These are phyloP conservation scores for Mycena amicta DNA, from an alignment of 768 basidiomycete species.

Conservation along the genomic window DNA sequence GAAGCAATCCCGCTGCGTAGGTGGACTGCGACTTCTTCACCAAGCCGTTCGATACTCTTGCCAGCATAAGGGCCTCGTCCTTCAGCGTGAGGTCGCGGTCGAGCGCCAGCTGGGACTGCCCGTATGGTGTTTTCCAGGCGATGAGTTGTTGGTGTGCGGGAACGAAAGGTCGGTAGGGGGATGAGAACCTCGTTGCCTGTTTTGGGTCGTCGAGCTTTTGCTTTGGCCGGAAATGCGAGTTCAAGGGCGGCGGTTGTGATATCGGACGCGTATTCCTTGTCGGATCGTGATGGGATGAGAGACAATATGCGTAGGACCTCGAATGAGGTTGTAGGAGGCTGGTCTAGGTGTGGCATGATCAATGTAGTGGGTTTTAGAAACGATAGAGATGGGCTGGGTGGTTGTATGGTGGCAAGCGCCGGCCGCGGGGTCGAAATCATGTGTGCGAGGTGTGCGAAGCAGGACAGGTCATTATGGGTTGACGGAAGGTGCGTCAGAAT, in stretches of 20 bases:
- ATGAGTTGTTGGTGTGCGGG: background rate
- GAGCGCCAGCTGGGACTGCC: background rate
- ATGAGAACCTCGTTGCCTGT: background rate
- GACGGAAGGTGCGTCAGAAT: too few relatives aligned
- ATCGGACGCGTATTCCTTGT: background rate
- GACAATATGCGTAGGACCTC: background rate
- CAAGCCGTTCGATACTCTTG: background rate
- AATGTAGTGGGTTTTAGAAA: background rate
- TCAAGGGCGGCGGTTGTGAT: background rate
- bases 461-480: too few relatives aligned
- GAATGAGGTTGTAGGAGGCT: background rate
- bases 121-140: background rate
- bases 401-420: background rate
- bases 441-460: background rate
- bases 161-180: background rate
- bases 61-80: background rate
- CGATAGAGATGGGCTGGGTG: background rate
- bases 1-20: conserved; percentile 35
- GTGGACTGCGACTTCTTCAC: conserved; percentile 9
- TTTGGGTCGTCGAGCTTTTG: background rate
- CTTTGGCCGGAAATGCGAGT: background rate
- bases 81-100: background rate
- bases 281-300: background rate
- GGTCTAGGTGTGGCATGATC: background rate
- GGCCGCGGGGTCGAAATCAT: background rate